Evolutionary conservation across 2,329 filamentous ascomycete species (phyloP), one percentile per base, ranked within the genome.

Genomic region (Cercospora sp.): DNA sequence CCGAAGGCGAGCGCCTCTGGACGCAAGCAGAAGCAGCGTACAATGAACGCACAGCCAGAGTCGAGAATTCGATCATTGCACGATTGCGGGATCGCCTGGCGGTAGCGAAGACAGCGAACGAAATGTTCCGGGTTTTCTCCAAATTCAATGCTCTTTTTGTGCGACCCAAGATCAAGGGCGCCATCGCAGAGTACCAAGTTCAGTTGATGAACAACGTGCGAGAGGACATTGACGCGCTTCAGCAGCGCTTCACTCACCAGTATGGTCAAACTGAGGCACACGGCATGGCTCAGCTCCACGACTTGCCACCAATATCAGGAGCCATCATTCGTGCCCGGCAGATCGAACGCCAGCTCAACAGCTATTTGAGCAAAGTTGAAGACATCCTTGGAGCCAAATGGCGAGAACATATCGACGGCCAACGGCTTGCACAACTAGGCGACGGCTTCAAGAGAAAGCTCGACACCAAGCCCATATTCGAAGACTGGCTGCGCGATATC

Each of bases 91-190:
- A 99, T 80, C 91, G 95, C 67, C 86, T 99, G 65, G 95, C 94
- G 13, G 97, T 93, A 6, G 94, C 95, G 12, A 97, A 97, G 84
- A 97, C 93, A 70, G 95, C 95, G 48, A 98, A 97, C 78, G 96
- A 99, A 81, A 99, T 99, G 95, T 99, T 99, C 80, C 91, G 96
- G 64, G 95, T 99, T 69, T 99, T 99, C 79, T 98, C 95, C 63
- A 98, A 98, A 79, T 99, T 99, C 87, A 99, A 99, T 78, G 95
- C 95, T 1, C 89, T 99, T 31, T 97, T 99, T 74, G 94, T 99
- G 66, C 89, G 95, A 68, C 95, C 95, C n/a, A 99, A 99, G 85
- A 98, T 99, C 81, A 90, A 95, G 72, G 94, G 96, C 73, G 96
- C 95, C 65, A 99, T 99, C 76, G 92, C 93, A 53, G 94, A 99